A percentile compares a stretch with the other conserved stretches of the same genome.
These are phyloP conservation scores for Senna siamea DNA, from an alignment of 306 rosid genomes.

Conservation along the genomic window DNA sequence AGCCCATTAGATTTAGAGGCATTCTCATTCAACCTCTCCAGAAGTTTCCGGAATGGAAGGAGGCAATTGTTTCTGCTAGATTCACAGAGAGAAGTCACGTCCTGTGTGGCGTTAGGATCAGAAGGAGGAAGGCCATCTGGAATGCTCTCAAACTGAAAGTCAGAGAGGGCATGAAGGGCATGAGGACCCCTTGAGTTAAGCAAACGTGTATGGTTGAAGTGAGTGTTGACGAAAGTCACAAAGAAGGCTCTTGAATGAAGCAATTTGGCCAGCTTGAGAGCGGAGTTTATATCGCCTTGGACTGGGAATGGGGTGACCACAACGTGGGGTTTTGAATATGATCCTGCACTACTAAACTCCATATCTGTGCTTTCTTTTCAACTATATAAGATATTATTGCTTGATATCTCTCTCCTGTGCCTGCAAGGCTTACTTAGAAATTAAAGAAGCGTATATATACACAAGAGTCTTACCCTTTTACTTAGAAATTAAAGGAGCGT, in stretches of 20 bases:
- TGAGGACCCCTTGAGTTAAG: neutral
- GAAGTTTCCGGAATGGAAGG: neutral
- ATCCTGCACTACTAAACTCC: neutral
- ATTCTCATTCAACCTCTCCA: neutral
- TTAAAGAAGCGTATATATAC: too few species aligned
- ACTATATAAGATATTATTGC: too few species aligned
- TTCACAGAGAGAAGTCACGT: neutral
- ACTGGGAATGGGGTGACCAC: neutral
- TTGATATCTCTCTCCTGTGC: neutral
- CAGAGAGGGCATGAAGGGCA: neutral
- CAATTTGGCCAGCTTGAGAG: neutral
- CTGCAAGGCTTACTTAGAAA: too few species aligned
- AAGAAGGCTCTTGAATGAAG: neutral
- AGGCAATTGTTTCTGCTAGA: neutral
- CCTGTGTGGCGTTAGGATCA: neutral
- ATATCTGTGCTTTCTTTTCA: too few species aligned
- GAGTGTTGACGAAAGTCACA: neutral
- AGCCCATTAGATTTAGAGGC: neutral
- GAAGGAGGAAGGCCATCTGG: conserved; percentile 3
- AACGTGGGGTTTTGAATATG: neutral
- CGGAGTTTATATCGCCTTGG: neutral
- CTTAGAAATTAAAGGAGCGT: too few species aligned
- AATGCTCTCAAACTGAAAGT: neutral
- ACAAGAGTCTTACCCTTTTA: too few species aligned
- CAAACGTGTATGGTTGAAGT: neutral